Conservation (phyloP, 164 flowering plant species). For the Aristolochia californica region DNA sequence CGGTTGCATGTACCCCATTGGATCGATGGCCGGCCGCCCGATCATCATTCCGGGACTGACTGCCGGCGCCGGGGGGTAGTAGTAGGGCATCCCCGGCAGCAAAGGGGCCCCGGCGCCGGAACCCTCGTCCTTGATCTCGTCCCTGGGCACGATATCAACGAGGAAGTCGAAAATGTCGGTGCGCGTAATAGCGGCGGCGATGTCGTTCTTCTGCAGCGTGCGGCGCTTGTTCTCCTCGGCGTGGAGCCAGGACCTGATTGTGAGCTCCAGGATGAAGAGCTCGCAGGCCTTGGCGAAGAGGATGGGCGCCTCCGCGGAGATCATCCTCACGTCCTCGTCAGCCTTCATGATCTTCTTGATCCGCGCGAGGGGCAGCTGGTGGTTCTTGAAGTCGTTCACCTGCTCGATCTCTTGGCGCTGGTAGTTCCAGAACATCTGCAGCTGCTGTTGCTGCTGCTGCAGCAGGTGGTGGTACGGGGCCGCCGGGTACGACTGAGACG, state of each 20-base stretch:
- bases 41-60: slow-evolving; percentile 19
- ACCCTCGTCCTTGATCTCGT: slow-evolving; percentile 57
- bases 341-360: slow-evolving; percentile 98
- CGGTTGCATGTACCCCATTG: slow-evolving; percentile 17
- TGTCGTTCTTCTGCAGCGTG: slow-evolving; percentile 86
- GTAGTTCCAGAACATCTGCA: slow-evolving; percentile 81
- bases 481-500: neutral
- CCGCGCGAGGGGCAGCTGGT: slow-evolving; percentile 83
- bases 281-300: slow-evolving; percentile 88
- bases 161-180: slow-evolving; percentile 81
- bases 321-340: slow-evolving; percentile 93
- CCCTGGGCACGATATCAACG: slow-evolving; percentile 84
- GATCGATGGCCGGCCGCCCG: slow-evolving; percentile 22
- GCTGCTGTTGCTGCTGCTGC: slow-evolving; percentile 23
- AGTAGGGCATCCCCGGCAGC: slow-evolving; percentile 25
- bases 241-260: slow-evolving; percentile 82
- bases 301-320: slow-evolving; percentile 84
- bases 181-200: slow-evolving; percentile 78
- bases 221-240: slow-evolving; percentile 92
- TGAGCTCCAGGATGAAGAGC: slow-evolving; percentile 84
- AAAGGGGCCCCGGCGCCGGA: neutral
- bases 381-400: slow-evolving; percentile 84
- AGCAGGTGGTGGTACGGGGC: slow-evolving; percentile 42
- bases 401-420: slow-evolving; percentile 73
- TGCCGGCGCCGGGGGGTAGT: slow-evolving; percentile 24